These are phyloP conservation scores for Lodderomyces metapsilosis DNA, from an alignment of 1,139 yeast genomes.

Conservation along the genomic window DNA sequence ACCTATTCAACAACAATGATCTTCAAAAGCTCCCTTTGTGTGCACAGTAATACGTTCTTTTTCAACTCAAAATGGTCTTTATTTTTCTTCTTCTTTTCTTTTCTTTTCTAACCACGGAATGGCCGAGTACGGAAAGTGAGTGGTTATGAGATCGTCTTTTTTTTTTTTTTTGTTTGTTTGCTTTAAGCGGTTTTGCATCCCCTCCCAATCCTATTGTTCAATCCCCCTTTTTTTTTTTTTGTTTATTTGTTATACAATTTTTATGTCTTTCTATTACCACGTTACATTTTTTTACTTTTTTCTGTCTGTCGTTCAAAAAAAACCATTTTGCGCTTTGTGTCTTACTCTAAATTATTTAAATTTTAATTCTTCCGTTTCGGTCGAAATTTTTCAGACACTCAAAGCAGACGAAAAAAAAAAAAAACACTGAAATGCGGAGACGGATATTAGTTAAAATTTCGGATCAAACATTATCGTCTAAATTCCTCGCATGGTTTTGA, in stretches of 20 bases:
- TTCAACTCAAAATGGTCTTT: not conserved
- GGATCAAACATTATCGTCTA: too few species aligned
- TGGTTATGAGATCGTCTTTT: too few species aligned
- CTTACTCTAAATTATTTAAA: not conserved
- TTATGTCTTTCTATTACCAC: not conserved
- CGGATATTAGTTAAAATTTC: too few species aligned
- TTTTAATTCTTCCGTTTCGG: not conserved
- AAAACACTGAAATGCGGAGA: not conserved
- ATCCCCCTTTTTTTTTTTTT: not conserved
- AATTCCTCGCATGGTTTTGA: too few species aligned
- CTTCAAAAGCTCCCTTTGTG: too few species aligned
- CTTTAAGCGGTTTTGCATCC: too few species aligned
- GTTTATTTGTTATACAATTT: not conserved
- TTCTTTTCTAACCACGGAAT: too few species aligned
- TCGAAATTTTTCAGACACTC: slow-evolving; percentile 1
- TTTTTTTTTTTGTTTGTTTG: not conserved
- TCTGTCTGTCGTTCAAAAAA: not conserved
- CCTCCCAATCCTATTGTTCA: too few species aligned
- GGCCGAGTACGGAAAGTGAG: too few species aligned
- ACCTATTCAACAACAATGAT: too few species aligned
- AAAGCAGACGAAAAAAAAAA: not conserved
- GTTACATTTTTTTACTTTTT: not conserved
- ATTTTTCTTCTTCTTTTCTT: not conserved
- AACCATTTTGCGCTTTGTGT: not conserved
- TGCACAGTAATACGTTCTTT: not conserved